A percentile compares a stretch with the other conserved stretches of the same genome.
phyloP scores from a whole-genome alignment of 768 basidiomycete genomes.

The Hericium alpestre region DNA sequence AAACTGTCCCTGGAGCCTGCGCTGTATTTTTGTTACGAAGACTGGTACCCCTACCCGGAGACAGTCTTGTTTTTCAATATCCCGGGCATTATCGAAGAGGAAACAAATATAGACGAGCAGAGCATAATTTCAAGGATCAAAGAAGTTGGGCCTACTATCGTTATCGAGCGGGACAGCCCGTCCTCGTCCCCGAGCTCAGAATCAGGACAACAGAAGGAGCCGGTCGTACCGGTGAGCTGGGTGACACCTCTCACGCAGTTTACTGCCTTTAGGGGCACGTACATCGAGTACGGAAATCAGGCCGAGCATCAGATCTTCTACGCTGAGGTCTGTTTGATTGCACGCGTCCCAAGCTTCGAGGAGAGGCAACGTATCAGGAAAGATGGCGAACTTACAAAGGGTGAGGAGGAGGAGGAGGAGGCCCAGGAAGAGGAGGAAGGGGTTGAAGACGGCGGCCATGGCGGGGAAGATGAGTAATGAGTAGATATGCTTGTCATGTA shows the following conservation, averaged over 20 bases:
- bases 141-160: background rate
- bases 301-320: slow-evolving; percentile 8
- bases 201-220: background rate
- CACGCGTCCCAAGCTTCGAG: slow-evolving; percentile 14
- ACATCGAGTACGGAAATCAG: slow-evolving; percentile 15
- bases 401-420: too few species aligned
- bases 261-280: background rate
- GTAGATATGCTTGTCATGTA: too few species aligned
- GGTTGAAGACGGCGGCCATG: too few species aligned
- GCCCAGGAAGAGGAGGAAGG: too few species aligned
- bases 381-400: too few species aligned
- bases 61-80: background rate
- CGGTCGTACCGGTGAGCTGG: too few species aligned
- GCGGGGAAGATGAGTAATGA: too few species aligned
- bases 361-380: too few species aligned
- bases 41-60: too few species aligned
- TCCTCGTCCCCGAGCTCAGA: background rate
- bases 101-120: background rate
- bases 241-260: background rate
- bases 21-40: background rate
- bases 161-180: background rate
- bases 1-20: slow-evolving; percentile 8
- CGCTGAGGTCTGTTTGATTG: slow-evolving; percentile 16
- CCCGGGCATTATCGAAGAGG: background rate
- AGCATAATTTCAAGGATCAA: background rate